A percentile compares a stretch with the other conserved stretches of the same genome.
These are phyloP conservation scores for Suillus lakei DNA, from an alignment of 768 basidiomycete genomes.

Conservation along the genomic window DNA sequence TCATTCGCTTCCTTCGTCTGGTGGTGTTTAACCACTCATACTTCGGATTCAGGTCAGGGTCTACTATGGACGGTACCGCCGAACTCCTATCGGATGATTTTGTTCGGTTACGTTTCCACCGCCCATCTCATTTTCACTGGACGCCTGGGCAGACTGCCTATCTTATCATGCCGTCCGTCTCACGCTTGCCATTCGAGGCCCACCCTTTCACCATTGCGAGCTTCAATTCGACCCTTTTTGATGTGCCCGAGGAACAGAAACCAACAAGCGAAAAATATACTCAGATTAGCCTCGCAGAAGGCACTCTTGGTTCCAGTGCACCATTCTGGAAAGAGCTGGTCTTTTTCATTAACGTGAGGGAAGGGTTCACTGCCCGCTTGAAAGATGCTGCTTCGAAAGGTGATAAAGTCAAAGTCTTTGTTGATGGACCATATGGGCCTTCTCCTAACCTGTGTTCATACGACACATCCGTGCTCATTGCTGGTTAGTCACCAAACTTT, in stretches of 20 bases:
- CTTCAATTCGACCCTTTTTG: conserved; percentile 23
- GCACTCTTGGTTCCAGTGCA: conserved; percentile 5
- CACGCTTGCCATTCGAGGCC: conserved; percentile 46
- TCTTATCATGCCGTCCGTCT: conserved; percentile 52
- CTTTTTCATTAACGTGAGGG: conserved; percentile 58
- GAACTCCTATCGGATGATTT: conserved; percentile 48
- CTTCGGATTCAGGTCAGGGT: conserved; percentile 30
- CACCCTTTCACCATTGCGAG: conserved; percentile 64
- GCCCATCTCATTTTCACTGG: conserved; percentile 52
- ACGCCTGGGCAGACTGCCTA: conserved; percentile 55
- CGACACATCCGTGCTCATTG: conserved; percentile 50
- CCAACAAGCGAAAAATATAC: conserved; percentile 12
- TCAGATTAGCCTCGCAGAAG: neutral
- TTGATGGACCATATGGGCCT: conserved; percentile 61
- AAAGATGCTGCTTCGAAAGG: conserved; percentile 32
- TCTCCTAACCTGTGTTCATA: conserved; percentile 43
- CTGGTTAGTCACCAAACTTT: conserved; percentile 35
- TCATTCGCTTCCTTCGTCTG: conserved; percentile 48
- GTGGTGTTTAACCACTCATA: conserved; percentile 45
- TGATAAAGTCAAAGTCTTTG: conserved; percentile 44
- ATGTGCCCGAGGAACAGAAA: neutral
- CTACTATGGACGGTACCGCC: conserved; percentile 38
- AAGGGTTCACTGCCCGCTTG: conserved; percentile 58
- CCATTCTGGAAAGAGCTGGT: conserved; percentile 42
- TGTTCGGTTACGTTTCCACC: conserved; percentile 46